phyloP scores from a whole-genome alignment of 2,329 filamentous ascomycete genomes.

The Verticillium tricorpus region DNA sequence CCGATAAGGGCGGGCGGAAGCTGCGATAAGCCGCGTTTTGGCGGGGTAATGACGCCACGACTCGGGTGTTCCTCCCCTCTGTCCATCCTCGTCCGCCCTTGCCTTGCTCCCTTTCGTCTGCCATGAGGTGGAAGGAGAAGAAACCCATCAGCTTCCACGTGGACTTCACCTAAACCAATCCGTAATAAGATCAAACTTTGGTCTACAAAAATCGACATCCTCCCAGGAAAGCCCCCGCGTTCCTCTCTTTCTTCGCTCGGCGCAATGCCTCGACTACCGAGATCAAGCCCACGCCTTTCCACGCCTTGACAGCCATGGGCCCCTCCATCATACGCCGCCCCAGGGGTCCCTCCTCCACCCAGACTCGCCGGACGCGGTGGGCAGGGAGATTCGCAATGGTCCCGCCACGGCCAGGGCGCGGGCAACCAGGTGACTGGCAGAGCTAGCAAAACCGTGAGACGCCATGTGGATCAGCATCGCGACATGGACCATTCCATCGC shows the following conservation, averaged over 20 bases:
- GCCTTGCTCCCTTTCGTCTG: too few relatives aligned
- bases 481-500: background rate
- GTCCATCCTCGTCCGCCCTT: too few relatives aligned
- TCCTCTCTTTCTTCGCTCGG: background rate
- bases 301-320: background rate
- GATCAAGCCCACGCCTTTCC: background rate
- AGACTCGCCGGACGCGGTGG: too few relatives aligned
- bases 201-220: background rate
- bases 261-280: background rate
- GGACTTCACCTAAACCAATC: too few relatives aligned
- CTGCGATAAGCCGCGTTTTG: background rate
- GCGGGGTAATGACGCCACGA: constrained; percentile 1
- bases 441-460: background rate
- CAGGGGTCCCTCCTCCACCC: background rate
- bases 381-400: background rate
- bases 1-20: background rate
- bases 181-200: too few relatives aligned
- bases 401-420: background rate
- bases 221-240: background rate
- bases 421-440: background rate
- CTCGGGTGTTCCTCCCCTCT: background rate
- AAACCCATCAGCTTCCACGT: background rate
- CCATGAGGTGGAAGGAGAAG: too few relatives aligned
- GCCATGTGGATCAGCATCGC: constrained; percentile 2
- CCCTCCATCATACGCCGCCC: background rate